Evolutionary conservation across 352 stramenopile species (phyloP), one percentile per base, ranked within the genome.

Genomic region (Pythium volutum): DNA sequence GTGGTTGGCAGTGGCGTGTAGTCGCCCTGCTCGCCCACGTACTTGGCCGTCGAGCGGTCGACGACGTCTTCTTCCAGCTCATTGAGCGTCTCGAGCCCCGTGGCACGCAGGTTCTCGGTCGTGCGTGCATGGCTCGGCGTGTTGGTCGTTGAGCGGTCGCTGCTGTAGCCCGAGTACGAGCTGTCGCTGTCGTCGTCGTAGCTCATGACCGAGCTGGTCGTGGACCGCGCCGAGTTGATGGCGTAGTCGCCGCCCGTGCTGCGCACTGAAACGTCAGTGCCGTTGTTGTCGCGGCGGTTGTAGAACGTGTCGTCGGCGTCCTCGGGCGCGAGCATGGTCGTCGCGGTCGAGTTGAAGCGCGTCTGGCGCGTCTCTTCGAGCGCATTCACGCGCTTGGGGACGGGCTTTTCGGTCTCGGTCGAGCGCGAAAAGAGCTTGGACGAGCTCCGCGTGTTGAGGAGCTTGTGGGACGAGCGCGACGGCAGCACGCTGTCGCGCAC

Each of bases 291-390:
- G 29, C 50, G 49, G 33, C 55, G 46, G 31, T 31, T 36, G 55
- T 88, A 89, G 47, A 87, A 88, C 42, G 84, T 71, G 25, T 88
- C 82, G 26, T 91, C 82, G 20, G 87, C 80, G 64, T 91, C 79
- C 57, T 91, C 82, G 38, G 82, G 70, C 31, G 14, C 31, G 27
- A 87, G 59, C 64, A 71, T 71, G 51, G 64, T 71, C 38, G 64
- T 63, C 43, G 33, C 60, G 4, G 56, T 71, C 43, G 64, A 66
- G 53, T 66, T 63, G 57, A 66, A 66, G 20, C 64, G 64, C 53
- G 34, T 46, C 14, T 31, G 22, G 36, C 64, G 64, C n/a, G 52
- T 26, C 42, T 62, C 46, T 15, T 68, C 61, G 20, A 46, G 47
- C 42, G 59, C 52, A 15, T 52, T 58, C 23, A 38, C 49, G 26